Base-by-base conservation (phyloP, 441 rosid species). In the Biscutella auriculata region DNA sequence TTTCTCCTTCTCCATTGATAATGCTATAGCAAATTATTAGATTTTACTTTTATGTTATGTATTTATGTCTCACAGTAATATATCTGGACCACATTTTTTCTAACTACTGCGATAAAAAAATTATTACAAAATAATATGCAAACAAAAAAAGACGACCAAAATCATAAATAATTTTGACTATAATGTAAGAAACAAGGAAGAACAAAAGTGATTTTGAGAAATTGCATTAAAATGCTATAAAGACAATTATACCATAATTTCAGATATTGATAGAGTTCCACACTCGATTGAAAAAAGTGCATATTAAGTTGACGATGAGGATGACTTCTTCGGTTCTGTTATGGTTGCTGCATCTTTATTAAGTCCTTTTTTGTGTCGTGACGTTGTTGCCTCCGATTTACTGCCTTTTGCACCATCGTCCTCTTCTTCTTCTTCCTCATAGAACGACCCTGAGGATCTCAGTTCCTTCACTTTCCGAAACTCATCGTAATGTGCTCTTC, bases 401-500 rank as follows among this genome's bases (percentile, higher is more conserved):
- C 36, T 10, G 21, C 47, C 54, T 49, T 76, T 79, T 15, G 68
- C 52, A 8, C 39, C 64, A 43, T 69, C 54, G 5, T 64, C 77
- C 12, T 75, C 79, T 57, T 71, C 84, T 5, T 83, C 97, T 53
- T 74, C 86, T 12, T 82, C 90, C 50, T 73, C 88, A 4, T 77
- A 53, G 25, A 78, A 67, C 1, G 96, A 87, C 19, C 95, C 95
- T 25, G 79, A 72, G 6, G 76, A 73, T 67, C 78, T 65, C 56
- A 90, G 81, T 72, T 94, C 97, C 70, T 82, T 85, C 28, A 94
- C 91, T 64, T 77, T 90, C 57, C 67, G 81, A 74, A 80, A 87
- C 80, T 94, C 97, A 46, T 94, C 83, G 44, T 94, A 94, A 65
- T 94, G 99, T 26, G 72, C 88, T 60, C 81, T 76, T 63, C 99